Percentiles rank a stretch among this genome's conserved stretches.
Evolutionary conservation across 2,329 filamentous ascomycete species (phyloP).

Genomic region (Cladosporium colombiae): DNA sequence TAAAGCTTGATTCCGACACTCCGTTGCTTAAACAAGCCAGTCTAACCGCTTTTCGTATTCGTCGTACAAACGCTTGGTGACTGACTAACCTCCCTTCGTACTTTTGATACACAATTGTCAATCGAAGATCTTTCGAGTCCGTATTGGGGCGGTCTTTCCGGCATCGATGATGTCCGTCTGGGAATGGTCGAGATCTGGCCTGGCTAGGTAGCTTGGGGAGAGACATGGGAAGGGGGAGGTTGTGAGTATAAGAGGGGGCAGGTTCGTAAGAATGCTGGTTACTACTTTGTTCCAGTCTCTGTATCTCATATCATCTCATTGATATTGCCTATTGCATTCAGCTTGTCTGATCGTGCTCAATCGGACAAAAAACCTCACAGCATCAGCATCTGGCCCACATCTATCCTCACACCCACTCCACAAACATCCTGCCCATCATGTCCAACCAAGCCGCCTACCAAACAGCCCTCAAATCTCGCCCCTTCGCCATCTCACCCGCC

Average conservation of each 20-base stretch:
- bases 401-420: neutral
- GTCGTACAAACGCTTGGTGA: neutral
- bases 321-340: neutral
- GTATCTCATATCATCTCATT: neutral
- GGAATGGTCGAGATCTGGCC: neutral
- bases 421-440: constrained; percentile 3
- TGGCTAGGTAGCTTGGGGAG: neutral
- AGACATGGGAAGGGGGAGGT: neutral
- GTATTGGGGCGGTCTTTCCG: neutral
- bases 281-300: neutral
- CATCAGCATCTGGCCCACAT: neutral
- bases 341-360: neutral
- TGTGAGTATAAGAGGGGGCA: neutral
- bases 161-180: neutral
- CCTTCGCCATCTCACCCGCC: constrained; percentile 25
- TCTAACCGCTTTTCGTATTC: constrained; percentile 1
- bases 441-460: constrained; percentile 15
- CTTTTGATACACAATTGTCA: neutral
- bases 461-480: constrained; percentile 14
- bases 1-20: neutral
- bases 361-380: neutral
- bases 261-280: neutral
- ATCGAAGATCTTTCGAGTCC: neutral
- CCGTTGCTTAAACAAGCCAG: neutral
- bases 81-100: constrained; percentile 17